phyloP scores from a whole-genome alignment of 2,329 filamentous ascomycete species.

The Apiospora sp. region DNA sequence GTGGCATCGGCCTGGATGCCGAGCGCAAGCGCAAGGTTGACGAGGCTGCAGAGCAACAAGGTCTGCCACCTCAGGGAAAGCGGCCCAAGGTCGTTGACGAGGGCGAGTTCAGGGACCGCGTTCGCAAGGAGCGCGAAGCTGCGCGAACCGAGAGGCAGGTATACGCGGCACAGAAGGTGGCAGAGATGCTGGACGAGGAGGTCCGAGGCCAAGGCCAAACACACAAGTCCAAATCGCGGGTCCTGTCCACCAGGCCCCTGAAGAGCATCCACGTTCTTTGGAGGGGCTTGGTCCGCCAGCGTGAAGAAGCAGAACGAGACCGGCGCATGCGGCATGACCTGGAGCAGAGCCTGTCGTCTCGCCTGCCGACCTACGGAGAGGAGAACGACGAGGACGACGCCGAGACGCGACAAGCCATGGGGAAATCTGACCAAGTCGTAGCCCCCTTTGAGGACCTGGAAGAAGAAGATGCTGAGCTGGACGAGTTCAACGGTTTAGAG shows the following conservation, averaged over 20 bases:
- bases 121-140: constrained; percentile 74
- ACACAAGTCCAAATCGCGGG: constrained; percentile 40
- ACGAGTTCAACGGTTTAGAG: constrained; percentile 77
- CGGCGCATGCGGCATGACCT: constrained; percentile 70
- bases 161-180: constrained; percentile 81
- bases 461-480: constrained; percentile 81
- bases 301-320: constrained; percentile 75
- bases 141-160: constrained; percentile 74
- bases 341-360: constrained; percentile 66
- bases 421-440: constrained; percentile 62
- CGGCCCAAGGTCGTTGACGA: constrained; percentile 68
- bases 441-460: constrained; percentile 74
- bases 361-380: constrained; percentile 68
- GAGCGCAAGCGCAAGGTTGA: constrained; percentile 81
- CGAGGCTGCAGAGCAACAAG: constrained; percentile 65
- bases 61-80: constrained; percentile 52
- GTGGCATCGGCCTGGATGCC: constrained; percentile 83
- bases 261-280: constrained; percentile 80
- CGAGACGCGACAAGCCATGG: constrained; percentile 75
- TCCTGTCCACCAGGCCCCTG: constrained; percentile 59
- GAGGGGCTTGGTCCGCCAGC: constrained; percentile 74
- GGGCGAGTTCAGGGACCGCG: constrained; percentile 75
- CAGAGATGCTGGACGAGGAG: constrained; percentile 77
- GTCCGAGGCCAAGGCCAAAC: constrained; percentile 37
- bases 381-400: constrained; percentile 66